Evolutionary conservation across 2,329 filamentous ascomycete genomes (phyloP).

Genomic region (Trichophyton equinum): DNA sequence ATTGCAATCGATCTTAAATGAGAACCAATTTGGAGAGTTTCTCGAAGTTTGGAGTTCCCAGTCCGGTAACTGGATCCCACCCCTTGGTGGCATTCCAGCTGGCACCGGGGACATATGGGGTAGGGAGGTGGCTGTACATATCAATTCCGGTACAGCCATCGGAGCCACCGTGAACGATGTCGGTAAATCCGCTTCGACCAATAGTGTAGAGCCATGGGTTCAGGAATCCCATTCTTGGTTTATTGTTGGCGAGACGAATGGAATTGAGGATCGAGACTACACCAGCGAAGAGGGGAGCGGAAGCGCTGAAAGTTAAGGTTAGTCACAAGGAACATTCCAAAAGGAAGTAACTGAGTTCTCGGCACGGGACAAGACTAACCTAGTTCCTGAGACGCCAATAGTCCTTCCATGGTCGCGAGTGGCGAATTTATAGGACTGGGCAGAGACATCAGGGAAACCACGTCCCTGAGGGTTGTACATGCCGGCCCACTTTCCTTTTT

Average conservation of each 20-base stretch:
- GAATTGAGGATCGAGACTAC: conserved; percentile 55
- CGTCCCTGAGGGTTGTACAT: conserved; percentile 43
- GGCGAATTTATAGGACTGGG: conserved; percentile 37
- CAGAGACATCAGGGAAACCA: conserved; percentile 50
- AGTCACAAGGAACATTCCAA: conserved; percentile 5
- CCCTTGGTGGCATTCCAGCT: conserved; percentile 40
- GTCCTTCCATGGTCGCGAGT: conserved; percentile 28
- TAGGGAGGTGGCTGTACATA: conserved; percentile 27
- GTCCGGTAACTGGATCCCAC: conserved; percentile 40
- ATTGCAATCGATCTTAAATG: neutral
- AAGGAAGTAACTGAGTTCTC: neutral
- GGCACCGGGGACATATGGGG: conserved; percentile 33
- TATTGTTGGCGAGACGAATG: conserved; percentile 43
- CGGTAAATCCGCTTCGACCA: conserved; percentile 34
- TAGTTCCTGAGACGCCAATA: conserved; percentile 37
- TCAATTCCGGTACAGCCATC: conserved; percentile 32
- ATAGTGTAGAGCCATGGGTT: conserved; percentile 48
- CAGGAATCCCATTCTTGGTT: conserved; percentile 44
- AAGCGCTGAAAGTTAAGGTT: conserved; percentile 31
- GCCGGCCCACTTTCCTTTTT: conserved; percentile 28
- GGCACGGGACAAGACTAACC: conserved; percentile 18
- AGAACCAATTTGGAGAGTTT: neutral
- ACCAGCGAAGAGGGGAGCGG: conserved; percentile 50
- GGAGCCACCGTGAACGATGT: conserved; percentile 38
- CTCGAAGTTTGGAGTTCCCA: conserved; percentile 25